Percentiles rank a stretch among this genome's conserved stretches.
Evolutionary conservation across 805 yeast species (phyloP).

Genomic region (Clavispora santaluciae): DNA sequence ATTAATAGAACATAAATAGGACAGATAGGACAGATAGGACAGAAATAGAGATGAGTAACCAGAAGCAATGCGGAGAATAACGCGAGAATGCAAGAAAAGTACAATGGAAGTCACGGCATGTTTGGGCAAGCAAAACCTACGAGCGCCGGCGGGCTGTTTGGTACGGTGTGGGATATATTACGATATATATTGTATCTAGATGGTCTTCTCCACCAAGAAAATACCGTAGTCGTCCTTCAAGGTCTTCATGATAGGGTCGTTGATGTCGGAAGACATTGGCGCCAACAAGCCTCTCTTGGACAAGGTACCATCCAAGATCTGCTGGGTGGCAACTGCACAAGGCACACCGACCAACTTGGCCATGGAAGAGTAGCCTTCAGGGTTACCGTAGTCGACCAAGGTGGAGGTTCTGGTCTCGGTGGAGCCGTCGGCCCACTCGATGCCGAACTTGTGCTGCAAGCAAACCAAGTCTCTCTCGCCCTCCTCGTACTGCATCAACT

Average conservation of each 20-base stretch:
- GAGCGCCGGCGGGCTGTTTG: too few relatives aligned
- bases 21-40: too few relatives aligned
- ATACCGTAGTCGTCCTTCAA: conserved; percentile 88
- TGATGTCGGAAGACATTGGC: conserved; percentile 87
- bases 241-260: conserved; percentile 85
- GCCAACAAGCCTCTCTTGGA: conserved; percentile 83
- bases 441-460: conserved; percentile 96
- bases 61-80: too few relatives aligned
- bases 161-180: too few relatives aligned
- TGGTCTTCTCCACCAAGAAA: conserved; percentile 81
- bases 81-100: too few relatives aligned
- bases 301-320: conserved; percentile 76
- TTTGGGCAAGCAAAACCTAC: too few relatives aligned
- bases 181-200: conserved; percentile 4
- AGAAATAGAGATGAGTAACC: too few relatives aligned
- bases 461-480: conserved; percentile 94
- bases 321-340: conserved; percentile 90
- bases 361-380: conserved; percentile 91
- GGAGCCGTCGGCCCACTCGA: conserved; percentile 91
- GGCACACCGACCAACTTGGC: conserved; percentile 98
- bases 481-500: conserved; percentile 91
- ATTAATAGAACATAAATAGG: too few relatives aligned
- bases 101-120: too few relatives aligned
- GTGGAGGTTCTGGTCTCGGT: conserved; percentile 93
- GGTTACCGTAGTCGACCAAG: conserved; percentile 87